Conservation (phyloP, 495 filamentous ascomycete genomes). For the Geopyxis carbonaria region DNA sequence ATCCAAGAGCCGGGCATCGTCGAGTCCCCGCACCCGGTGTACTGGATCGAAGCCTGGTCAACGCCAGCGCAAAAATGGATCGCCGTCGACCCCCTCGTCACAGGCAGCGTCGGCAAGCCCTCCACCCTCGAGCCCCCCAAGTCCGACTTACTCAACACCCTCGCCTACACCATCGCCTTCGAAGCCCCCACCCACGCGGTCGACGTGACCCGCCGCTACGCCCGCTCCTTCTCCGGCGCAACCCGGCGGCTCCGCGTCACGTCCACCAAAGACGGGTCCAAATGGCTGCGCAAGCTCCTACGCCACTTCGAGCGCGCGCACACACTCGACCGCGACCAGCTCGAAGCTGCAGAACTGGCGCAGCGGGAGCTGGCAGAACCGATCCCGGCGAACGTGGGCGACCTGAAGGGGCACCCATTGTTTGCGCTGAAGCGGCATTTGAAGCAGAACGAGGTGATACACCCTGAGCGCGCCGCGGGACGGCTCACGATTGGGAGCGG, state of each 20-base stretch:
- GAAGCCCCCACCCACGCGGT: constrained; percentile 54
- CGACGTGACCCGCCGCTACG: constrained; percentile 70
- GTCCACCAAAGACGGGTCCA: constrained; percentile 41
- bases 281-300: constrained; percentile 46
- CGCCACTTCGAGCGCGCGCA: background rate
- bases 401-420: constrained; percentile 84
- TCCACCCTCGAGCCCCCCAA: constrained; percentile 60
- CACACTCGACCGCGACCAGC: constrained; percentile 53
- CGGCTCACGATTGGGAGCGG: constrained; percentile 56
- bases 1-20: background rate
- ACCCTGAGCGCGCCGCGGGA: constrained; percentile 53
- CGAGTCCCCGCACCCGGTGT: constrained; percentile 62
- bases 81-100: constrained; percentile 70
- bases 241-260: constrained; percentile 64
- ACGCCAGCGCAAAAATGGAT: constrained; percentile 76
- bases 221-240: constrained; percentile 73
- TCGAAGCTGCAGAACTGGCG: constrained; percentile 61
- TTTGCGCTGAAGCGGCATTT: constrained; percentile 70
- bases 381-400: constrained; percentile 75
- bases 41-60: constrained; percentile 88
- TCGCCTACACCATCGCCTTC: constrained; percentile 77
- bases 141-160: constrained; percentile 49
- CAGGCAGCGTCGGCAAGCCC: constrained; percentile 54
- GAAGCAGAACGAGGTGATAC: constrained; percentile 62
- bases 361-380: constrained; percentile 56